phyloP scores from a whole-genome alignment of 257 asterid species.

The Thymus mandschuricus region DNA sequence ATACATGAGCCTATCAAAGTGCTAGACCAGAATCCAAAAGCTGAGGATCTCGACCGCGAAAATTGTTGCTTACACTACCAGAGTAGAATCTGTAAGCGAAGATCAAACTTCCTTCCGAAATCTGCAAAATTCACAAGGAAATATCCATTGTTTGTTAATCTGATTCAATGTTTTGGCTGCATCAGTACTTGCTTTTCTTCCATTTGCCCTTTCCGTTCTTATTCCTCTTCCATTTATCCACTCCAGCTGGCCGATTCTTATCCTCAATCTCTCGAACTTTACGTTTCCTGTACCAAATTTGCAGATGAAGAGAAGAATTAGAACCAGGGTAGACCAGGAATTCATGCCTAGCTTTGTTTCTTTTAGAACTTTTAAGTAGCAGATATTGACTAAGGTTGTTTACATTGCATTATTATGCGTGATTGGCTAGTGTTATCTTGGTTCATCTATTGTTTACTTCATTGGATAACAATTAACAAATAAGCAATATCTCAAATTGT shows the following conservation, averaged over 20 bases:
- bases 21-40: neutral
- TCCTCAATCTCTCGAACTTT: constrained; percentile 91
- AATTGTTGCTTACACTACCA: neutral
- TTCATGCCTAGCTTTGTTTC: constrained; percentile 6
- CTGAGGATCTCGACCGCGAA: constrained; percentile 3
- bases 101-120: constrained; percentile 3
- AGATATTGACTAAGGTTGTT: neutral
- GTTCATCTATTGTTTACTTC: too few relatives aligned
- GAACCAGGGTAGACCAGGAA: neutral
- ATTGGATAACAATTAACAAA: too few relatives aligned
- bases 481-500: too few relatives aligned
- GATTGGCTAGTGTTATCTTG: too few relatives aligned
- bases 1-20: neutral
- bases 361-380: constrained; percentile 9
- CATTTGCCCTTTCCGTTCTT: constrained; percentile 52
- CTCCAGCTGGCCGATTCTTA: constrained; percentile 68
- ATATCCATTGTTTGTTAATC: neutral
- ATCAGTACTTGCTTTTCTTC: constrained; percentile 44
- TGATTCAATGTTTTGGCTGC: constrained; percentile 3
- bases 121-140: neutral
- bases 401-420: too few relatives aligned
- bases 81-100: neutral
- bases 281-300: constrained; percentile 65
- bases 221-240: constrained; percentile 74
- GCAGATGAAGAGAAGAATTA: constrained; percentile 10